Base-by-base conservation (phyloP, 768 basidiomycete genomes). In the Leucosporidium scottii region DNA sequence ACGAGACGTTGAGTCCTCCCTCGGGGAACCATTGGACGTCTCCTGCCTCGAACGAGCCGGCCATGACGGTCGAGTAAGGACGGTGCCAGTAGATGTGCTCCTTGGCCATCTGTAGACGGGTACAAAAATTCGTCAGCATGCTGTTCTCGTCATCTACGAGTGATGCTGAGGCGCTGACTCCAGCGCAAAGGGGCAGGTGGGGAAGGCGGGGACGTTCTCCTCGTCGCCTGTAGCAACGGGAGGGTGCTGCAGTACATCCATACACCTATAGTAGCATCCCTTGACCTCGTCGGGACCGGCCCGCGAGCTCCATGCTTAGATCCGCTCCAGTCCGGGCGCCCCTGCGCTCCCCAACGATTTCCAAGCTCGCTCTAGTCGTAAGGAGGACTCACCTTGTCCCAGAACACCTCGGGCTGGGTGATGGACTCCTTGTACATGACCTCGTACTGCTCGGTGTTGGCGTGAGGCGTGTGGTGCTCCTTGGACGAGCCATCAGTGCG, bases 1-100 rank as follows among this genome's bases (percentile, higher is more conserved):
- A 98, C 13, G 91, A 86, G 1, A 88, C 94, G 61, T 76, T 75
- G 59, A 76, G 58, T 6, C 82, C 87, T 36, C 94, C 94, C 75
- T 99, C 93, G 7, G 91, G 91, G 84, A 97, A 98, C 94, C 94
- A 98, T 70, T 84, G 84, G 67, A 94, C 86, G 77, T 96, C 91
- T 34, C 93, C 94, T 2, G 83, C 84, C 75, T 84, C 82, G 75
- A 98, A 97, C 10, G 83, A 81, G 54, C 94, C 94, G 6, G 88
- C 81, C 75, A 87, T 82, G 66, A 97, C 91, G 30, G 86, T 92
- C 68, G 86, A 82, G 84, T 96, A 97, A 17, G 90, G 90, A 39
- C 87, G 84, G 78, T 93, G 86, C 92, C 73, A 76, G 79, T 90
- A 81, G 39, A 96, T 80, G 49, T 84, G 85, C 66, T 91, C 85